These are phyloP conservation scores for Bipolaris oryzae DNA, from an alignment of 2,329 filamentous ascomycete species.

Conservation along the genomic window DNA sequence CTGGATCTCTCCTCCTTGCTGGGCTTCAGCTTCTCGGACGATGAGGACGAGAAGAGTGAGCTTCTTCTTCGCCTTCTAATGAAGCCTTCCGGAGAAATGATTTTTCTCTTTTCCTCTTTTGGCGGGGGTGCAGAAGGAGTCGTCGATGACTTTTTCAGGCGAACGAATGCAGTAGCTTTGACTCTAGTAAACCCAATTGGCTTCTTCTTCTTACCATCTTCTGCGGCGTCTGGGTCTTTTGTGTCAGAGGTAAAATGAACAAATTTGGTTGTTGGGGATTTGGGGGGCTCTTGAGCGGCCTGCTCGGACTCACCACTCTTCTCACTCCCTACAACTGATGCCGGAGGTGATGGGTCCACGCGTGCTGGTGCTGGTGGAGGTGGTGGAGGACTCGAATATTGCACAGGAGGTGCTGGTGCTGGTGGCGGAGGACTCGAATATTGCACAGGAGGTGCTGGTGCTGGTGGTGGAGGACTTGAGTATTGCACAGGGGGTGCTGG, in stretches of 20 bases:
- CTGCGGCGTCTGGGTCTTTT: constrained; percentile 44
- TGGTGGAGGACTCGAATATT: constrained; percentile 19
- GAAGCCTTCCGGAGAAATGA: constrained; percentile 18
- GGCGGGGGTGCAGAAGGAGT: constrained; percentile 22
- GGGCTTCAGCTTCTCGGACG: constrained; percentile 31
- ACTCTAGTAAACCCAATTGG: constrained; percentile 32
- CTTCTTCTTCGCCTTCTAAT: constrained; percentile 30
- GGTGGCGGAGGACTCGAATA: constrained; percentile 19
- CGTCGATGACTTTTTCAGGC: constrained; percentile 34
- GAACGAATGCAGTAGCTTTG: constrained; percentile 42
- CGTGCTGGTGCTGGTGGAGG: constrained; percentile 17
- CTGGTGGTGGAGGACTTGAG: constrained; percentile 18
- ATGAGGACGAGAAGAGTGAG: constrained; percentile 27
- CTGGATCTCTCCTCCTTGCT: constrained; percentile 36
- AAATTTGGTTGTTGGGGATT: constrained; percentile 40
- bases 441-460: constrained; percentile 15
- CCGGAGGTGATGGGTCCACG: constrained; percentile 3
- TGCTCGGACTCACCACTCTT: constrained; percentile 49
- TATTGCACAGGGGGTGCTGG: constrained; percentile 15
- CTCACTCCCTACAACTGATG: constrained; percentile 27
- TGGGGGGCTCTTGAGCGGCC: constrained; percentile 41
- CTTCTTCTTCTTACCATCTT: constrained; percentile 38
- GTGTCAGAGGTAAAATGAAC: constrained; percentile 49
- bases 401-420: constrained; percentile 11
- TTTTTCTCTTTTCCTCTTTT: constrained; percentile 42